These are phyloP conservation scores for Phytophthora syringae DNA, from an alignment of 352 stramenopile genomes.

Conservation along the genomic window DNA sequence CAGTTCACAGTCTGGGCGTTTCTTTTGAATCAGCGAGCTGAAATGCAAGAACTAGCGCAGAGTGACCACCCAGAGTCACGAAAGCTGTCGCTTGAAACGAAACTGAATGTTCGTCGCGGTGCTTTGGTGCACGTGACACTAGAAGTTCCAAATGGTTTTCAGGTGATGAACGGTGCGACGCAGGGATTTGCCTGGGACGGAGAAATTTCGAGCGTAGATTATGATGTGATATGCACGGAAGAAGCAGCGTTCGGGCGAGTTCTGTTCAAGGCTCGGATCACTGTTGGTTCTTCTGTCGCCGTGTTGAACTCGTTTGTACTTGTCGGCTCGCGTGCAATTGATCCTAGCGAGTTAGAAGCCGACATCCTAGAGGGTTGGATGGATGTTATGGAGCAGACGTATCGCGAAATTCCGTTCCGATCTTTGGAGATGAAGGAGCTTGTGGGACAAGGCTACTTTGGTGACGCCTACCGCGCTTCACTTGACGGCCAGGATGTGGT, in stretches of 20 bases:
- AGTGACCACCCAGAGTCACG: conserved; percentile 40
- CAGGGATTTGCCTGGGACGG: conserved; percentile 79
- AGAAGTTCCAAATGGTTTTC: conserved; percentile 68
- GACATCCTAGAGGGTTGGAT: conserved; percentile 67
- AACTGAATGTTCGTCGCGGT: conserved; percentile 73
- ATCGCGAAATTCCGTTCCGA: conserved; percentile 72
- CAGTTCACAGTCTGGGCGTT: conserved; percentile 81
- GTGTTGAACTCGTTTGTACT: conserved; percentile 78
- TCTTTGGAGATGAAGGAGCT: conserved; percentile 77
- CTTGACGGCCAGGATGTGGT: conserved; percentile 77
- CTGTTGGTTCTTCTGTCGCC: conserved; percentile 72
- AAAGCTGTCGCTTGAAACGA: conserved; percentile 66
- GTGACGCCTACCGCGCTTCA: conserved; percentile 71
- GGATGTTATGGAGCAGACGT: conserved; percentile 81
- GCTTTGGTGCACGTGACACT: conserved; percentile 79
- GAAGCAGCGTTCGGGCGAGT: conserved; percentile 60
- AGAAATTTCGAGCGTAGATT: conserved; percentile 66
- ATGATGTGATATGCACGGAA: conserved; percentile 68
- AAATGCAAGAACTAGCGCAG: conserved; percentile 69
- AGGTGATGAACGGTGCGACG: conserved; percentile 62
- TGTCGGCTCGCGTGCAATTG: conserved; percentile 47
- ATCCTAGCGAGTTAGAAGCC: conserved; percentile 51
- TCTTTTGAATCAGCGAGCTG: conserved; percentile 64
- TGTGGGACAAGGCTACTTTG: conserved; percentile 81
- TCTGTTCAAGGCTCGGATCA: conserved; percentile 76